Conservation (phyloP, 2,329 filamentous ascomycete genomes). For the Clonostachys sp. region DNA sequence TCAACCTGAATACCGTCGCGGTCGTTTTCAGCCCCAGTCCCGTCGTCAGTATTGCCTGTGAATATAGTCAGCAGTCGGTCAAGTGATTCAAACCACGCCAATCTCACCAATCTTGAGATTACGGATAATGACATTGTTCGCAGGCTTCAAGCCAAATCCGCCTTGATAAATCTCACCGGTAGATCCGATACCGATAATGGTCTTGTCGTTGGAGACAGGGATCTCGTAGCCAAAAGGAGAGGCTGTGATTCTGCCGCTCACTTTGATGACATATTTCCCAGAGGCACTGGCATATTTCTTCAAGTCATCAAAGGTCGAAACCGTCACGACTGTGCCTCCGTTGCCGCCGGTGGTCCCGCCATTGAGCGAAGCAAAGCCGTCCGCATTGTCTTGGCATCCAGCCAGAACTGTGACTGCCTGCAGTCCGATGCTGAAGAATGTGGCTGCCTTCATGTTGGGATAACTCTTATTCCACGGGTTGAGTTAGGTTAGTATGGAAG, state of each 20-base stretch:
- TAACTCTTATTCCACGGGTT: too few relatives aligned
- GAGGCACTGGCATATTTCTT: constrained; percentile 9
- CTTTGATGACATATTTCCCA: constrained; percentile 10
- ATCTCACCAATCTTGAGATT: constrained; percentile 8
- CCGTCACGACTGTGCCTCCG: constrained; percentile 8
- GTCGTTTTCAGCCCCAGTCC: constrained; percentile 8
- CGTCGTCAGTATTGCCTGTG: not conserved
- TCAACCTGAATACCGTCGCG: constrained; percentile 15
- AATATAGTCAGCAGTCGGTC: not conserved
- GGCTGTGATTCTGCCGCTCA: constrained; percentile 9
- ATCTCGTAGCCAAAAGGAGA: constrained; percentile 8
- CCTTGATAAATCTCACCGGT: constrained; percentile 7
- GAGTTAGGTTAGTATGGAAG: too few relatives aligned
- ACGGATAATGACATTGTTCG: constrained; percentile 10
- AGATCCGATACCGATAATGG: constrained; percentile 9
- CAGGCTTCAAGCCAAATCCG: constrained; percentile 7
- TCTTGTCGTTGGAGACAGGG: constrained; percentile 11
- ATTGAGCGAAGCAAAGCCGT: constrained; percentile 11
- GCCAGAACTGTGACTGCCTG: not conserved
- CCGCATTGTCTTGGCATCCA: constrained; percentile 4
- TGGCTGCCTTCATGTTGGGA: too few relatives aligned
- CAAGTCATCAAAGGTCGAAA: constrained; percentile 9
- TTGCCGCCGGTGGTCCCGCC: constrained; percentile 11
- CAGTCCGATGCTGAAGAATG: too few relatives aligned
- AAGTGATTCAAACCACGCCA: constrained; percentile 23